Conservation (phyloP, 768 basidiomycete genomes). For the Xerocomellus intermedius region DNA sequence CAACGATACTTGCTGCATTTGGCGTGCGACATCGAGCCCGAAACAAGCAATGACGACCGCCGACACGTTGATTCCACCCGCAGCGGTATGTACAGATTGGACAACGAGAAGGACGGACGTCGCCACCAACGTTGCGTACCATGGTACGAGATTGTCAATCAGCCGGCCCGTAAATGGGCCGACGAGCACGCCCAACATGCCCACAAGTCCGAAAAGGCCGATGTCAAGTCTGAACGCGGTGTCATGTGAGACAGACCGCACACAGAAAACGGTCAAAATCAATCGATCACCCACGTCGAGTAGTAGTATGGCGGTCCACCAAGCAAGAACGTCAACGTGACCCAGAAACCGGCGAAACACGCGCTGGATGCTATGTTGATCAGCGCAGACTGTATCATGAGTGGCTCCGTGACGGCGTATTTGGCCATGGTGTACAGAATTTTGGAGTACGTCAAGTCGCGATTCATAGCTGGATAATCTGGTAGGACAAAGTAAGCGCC, state of each 20-base stretch:
- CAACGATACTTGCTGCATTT: slow-evolving; percentile 68
- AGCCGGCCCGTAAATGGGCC: slow-evolving; percentile 68
- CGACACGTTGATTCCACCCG: slow-evolving; percentile 65
- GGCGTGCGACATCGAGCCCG: slow-evolving; percentile 72
- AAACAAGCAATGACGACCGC: slow-evolving; percentile 70
- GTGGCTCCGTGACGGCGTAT: slow-evolving; percentile 73
- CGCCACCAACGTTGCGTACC: slow-evolving; percentile 69
- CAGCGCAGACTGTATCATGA: slow-evolving; percentile 66
- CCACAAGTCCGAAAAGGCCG: slow-evolving; percentile 73
- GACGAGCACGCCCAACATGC: slow-evolving; percentile 65
- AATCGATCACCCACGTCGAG: slow-evolving; percentile 51
- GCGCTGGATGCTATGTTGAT: slow-evolving; percentile 60
- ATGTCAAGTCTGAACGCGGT: slow-evolving; percentile 45
- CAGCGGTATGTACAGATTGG: slow-evolving; percentile 65
- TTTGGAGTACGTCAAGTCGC: slow-evolving; percentile 58
- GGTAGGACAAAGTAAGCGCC: slow-evolving; percentile 69
- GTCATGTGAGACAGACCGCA: neutral
- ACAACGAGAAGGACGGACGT: slow-evolving; percentile 47
- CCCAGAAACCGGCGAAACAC: slow-evolving; percentile 64
- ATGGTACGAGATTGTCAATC: slow-evolving; percentile 72
- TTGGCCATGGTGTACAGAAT: slow-evolving; percentile 78
- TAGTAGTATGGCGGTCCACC: slow-evolving; percentile 74
- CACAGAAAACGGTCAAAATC: neutral
- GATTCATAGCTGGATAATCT: slow-evolving; percentile 80
- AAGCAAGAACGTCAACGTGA: slow-evolving; percentile 79